phyloP scores from a whole-genome alignment of 495 filamentous ascomycete genomes.

The Penicillium subrubescens region DNA sequence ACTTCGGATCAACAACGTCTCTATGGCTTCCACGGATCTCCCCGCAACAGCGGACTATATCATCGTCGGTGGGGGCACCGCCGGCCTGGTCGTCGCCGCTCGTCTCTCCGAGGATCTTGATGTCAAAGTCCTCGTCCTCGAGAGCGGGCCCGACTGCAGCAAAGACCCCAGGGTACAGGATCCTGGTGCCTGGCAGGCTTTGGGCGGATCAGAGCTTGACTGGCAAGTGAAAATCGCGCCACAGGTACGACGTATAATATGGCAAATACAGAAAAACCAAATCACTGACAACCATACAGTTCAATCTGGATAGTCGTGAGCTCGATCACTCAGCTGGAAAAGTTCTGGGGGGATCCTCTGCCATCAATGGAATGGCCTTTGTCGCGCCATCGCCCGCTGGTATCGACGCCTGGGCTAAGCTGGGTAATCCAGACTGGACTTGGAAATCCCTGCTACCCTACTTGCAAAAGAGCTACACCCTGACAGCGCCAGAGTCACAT shows the following conservation, averaged over 20 bases:
- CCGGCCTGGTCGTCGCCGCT: slow-evolving; percentile 51
- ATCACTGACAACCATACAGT: slow-evolving; percentile 13
- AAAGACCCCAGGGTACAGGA: slow-evolving; percentile 44
- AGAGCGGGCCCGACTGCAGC: slow-evolving; percentile 50
- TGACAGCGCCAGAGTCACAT: neutral
- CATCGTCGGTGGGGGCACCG: slow-evolving; percentile 48
- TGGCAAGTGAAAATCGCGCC: slow-evolving; percentile 55
- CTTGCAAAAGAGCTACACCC: slow-evolving; percentile 21
- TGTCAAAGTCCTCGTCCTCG: slow-evolving; percentile 51
- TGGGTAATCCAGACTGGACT: slow-evolving; percentile 58
- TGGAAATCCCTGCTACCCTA: slow-evolving; percentile 53
- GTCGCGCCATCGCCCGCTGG: slow-evolving; percentile 38
- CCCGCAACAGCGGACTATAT: slow-evolving; percentile 31
- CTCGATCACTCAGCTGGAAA: slow-evolving; percentile 31
- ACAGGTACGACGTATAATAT: slow-evolving; percentile 38
- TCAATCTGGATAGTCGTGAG: slow-evolving; percentile 25
- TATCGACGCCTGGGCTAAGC: slow-evolving; percentile 55
- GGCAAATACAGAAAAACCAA: no score
- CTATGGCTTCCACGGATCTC: slow-evolving; percentile 3
- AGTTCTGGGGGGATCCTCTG: slow-evolving; percentile 37
- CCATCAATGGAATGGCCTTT: slow-evolving; percentile 33
- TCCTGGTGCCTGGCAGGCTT: slow-evolving; percentile 40
- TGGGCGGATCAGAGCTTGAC: slow-evolving; percentile 52
- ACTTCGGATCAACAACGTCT: neutral
- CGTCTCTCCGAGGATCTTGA: slow-evolving; percentile 47